Evolutionary conservation across 2,329 filamentous ascomycete species (phyloP), one percentile per base, ranked within the genome.

Genomic region (Fusarium phyllophilum): DNA sequence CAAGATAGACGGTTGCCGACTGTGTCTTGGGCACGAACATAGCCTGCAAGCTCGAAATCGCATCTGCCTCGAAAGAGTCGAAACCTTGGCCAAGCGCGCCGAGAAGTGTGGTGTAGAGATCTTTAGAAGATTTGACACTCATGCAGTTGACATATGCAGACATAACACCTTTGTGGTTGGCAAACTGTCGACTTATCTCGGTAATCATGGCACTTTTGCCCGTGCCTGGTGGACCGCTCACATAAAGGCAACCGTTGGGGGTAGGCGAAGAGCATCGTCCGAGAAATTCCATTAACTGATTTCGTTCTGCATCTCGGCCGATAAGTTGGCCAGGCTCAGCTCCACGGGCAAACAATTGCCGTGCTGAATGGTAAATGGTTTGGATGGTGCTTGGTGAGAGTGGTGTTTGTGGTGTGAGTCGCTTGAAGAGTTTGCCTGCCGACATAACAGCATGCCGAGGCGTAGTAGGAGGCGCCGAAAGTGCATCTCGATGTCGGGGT

Each of bases 141-240:
- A 98, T 98, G 83, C 96, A 99, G 81, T 99, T 99, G 86, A 99
- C 89, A 79, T 95, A 96, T 6, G 91, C 91, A 60, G 92, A 91
- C 77, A 90, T 91, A 60, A 96, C 85, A 8, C 85, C 82, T 22
- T 87, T 84, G 39, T 85, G 84, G 8, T 84, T 80, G 17, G 85
- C 84, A 55, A 92, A 83, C 48, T 90, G 86, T 54, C 89, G 85
- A 54, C 93, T 93, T 57, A 97, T 89, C 80, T 97, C 92, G 72
- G 91, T 91, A 70, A 98, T 91, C 86, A 98, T 92, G 36, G 96
- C 96, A 81, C 95, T 98, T 85, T 99, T 99, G 62, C 96, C 96
- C 0, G 96, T 99, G 17, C 96, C 96, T 5, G 96, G 96, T 8
- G 96, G 96, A 0, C 96, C 96, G 77, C 95, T 98, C 75, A 99